These are phyloP conservation scores for Amauroascus niger DNA, from an alignment of 2,329 filamentous ascomycete genomes.

Conservation along the genomic window DNA sequence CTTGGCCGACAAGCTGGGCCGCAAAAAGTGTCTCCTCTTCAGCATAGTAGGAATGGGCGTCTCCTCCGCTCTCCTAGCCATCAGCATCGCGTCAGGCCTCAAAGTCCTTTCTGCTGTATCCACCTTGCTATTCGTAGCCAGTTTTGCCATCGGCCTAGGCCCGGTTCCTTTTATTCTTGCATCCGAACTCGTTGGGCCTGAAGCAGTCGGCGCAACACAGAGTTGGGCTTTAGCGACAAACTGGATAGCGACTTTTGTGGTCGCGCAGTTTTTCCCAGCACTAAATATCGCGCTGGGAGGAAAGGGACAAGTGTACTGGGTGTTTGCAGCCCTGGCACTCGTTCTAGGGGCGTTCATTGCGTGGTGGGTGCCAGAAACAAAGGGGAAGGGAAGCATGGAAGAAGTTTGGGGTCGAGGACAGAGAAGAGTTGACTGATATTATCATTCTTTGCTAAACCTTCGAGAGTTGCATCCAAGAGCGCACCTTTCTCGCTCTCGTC, in stretches of 20 bases:
- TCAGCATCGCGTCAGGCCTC: conserved; percentile 65
- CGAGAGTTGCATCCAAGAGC: not conserved
- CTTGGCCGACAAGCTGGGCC: conserved; percentile 74
- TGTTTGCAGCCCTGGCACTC: conserved; percentile 70
- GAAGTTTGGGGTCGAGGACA: conserved; percentile 73
- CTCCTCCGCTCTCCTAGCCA: conserved; percentile 64
- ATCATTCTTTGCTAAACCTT: not conserved
- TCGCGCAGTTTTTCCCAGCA: conserved; percentile 91
- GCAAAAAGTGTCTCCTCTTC: conserved; percentile 72
- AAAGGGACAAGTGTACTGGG: conserved; percentile 75
- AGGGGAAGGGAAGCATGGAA: conserved; percentile 69
- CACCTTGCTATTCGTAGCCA: conserved; percentile 75
- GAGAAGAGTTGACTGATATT: conserved; percentile 27
- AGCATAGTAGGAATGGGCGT: conserved; percentile 78
- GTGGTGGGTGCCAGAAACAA: conserved; percentile 74
- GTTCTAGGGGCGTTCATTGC: conserved; percentile 62
- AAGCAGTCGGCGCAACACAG: conserved; percentile 85
- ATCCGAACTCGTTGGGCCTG: conserved; percentile 78
- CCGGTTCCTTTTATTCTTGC: conserved; percentile 92
- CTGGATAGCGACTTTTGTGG: conserved; percentile 81
- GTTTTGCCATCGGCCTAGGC: conserved; percentile 82
- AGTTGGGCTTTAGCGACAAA: conserved; percentile 79
- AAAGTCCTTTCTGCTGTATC: conserved; percentile 70
- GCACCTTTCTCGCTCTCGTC: too few species aligned
- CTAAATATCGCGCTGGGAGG: conserved; percentile 68